A percentile compares a stretch with the other conserved stretches of the same genome.
These are phyloP conservation scores for Sclerotinia subarctica DNA, from an alignment of 2,329 filamentous ascomycete species.

Conservation along the genomic window DNA sequence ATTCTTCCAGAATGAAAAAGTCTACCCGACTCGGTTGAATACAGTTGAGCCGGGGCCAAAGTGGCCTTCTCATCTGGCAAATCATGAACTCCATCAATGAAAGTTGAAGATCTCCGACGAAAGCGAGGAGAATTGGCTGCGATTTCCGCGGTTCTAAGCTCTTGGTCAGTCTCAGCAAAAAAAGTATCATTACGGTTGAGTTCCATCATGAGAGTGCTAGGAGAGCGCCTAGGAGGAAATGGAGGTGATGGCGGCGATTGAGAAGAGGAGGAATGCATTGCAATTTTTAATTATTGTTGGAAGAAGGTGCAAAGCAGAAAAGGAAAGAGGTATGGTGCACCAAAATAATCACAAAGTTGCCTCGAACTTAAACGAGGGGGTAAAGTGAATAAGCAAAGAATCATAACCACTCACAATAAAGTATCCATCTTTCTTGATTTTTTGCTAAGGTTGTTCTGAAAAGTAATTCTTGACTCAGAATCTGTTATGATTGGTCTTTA, in stretches of 20 bases:
- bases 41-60: constrained; percentile 92
- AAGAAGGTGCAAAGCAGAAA: background rate
- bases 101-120: constrained; percentile 88
- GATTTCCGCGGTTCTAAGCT: constrained; percentile 69
- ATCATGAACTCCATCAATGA: constrained; percentile 96
- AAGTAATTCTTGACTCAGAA: background rate
- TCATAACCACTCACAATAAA: constrained; percentile 16
- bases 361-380: background rate
- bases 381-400: background rate
- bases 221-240: background rate
- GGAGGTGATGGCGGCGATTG: background rate
- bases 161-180: background rate
- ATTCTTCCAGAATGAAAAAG: constrained; percentile 97
- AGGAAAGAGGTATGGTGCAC: background rate
- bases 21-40: constrained; percentile 95
- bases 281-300: background rate
- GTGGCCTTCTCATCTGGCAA: constrained; percentile 66
- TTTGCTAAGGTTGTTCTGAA: background rate
- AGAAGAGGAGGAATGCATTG: background rate
- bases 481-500: background rate
- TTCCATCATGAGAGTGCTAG: background rate
- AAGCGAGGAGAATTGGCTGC: constrained; percentile 88
- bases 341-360: background rate
- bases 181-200: background rate
- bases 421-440: constrained; percentile 16